Evolutionary conservation across 2,329 filamentous ascomycete genomes (phyloP).

Genomic region (Fusarium ramigenum): DNA sequence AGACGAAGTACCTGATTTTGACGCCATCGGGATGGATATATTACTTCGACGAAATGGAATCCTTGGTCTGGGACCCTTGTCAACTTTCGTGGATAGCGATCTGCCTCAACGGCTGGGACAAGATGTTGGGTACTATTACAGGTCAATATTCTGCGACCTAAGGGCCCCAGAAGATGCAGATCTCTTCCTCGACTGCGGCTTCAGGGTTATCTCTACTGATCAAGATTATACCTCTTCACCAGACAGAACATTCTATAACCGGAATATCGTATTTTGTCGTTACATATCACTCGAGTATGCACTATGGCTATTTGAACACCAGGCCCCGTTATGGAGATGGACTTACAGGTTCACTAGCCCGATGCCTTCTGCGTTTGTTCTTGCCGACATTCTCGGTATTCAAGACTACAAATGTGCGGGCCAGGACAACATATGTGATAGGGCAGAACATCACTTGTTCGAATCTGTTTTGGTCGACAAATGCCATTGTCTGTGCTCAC

Average conservation of each 20-base stretch:
- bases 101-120: fast-evolving
- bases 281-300: neutral
- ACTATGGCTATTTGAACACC: neutral
- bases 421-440: fast-evolving
- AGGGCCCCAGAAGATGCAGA: fast-evolving
- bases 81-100: fast-evolving
- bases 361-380: fast-evolving
- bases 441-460: fast-evolving
- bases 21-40: fast-evolving
- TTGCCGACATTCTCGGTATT: fast-evolving
- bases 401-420: fast-evolving
- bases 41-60: fast-evolving
- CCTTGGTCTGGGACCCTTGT: fast-evolving
- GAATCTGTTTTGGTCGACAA: fast-evolving
- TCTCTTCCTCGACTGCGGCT: fast-evolving
- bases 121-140: fast-evolving
- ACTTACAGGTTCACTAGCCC: neutral
- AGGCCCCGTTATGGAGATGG: neutral
- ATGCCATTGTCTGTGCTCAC: neutral
- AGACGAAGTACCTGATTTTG: fast-evolving
- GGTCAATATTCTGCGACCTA: neutral
- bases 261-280: too few species aligned
- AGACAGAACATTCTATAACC: neutral
- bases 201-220: fast-evolving
- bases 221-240: fast-evolving